phyloP scores from a whole-genome alignment of 2,329 filamentous ascomycete species.

The Albophoma yamanashiensis region DNA sequence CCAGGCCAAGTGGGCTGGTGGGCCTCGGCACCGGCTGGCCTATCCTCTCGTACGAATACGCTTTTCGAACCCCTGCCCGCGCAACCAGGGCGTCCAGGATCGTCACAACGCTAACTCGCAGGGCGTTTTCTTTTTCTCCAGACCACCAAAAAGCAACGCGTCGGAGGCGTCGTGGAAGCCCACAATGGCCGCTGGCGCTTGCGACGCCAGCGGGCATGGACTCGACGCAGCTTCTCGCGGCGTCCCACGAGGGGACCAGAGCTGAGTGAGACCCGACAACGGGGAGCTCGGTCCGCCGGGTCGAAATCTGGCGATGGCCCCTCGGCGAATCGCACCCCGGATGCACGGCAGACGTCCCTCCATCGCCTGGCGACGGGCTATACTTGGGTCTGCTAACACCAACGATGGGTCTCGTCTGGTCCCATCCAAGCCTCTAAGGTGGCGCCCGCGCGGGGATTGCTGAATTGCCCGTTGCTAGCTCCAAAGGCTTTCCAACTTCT shows the following conservation, averaged over 20 bases:
- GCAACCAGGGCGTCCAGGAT: neutral
- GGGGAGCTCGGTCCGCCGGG: neutral
- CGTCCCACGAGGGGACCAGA: neutral
- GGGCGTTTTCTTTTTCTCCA: neutral
- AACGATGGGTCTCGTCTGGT: neutral
- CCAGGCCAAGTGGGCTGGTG: neutral
- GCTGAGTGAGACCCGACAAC: neutral
- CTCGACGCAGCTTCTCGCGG: neutral
- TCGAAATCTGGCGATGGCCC: neutral
- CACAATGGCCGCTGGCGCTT: neutral
- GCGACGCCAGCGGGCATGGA: neutral
- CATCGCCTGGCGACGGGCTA: neutral
- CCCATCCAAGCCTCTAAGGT: neutral
- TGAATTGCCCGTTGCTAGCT: neutral
- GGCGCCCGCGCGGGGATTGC: neutral
- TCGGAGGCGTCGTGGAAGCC: neutral
- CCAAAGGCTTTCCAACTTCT: neutral
- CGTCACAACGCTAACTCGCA: neutral
- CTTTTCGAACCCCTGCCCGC: neutral
- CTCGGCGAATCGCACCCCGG: neutral
- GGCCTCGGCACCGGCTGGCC: neutral
- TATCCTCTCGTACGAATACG: neutral
- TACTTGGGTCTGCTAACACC: neutral
- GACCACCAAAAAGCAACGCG: neutral
- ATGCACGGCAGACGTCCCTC: neutral